These are phyloP conservation scores for Pyrrhoderma lamaoense DNA, from an alignment of 1,284 basidiomycete species.

Conservation along the genomic window DNA sequence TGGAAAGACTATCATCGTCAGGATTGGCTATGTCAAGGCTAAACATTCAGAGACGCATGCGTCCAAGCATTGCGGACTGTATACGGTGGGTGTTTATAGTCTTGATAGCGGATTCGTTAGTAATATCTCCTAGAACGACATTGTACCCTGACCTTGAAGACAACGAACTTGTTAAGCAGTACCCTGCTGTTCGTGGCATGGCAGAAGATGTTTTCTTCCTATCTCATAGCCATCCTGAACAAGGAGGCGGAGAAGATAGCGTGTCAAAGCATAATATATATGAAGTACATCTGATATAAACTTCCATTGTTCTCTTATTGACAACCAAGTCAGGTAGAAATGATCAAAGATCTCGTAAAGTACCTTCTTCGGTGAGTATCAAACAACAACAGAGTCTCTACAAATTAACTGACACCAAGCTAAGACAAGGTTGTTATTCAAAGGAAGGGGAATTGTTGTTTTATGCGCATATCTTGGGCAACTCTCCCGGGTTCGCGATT, in stretches of 20 bases:
- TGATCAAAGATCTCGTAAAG: conserved; percentile 64
- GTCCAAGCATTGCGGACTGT: conserved; percentile 37
- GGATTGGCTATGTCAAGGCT: conserved; percentile 37
- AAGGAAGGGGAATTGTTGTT: conserved; percentile 65
- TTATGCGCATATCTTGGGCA: conserved; percentile 73
- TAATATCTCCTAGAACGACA: conserved; percentile 34
- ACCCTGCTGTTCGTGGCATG: conserved; percentile 51
- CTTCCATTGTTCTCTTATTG: neutral
- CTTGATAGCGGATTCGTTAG: neutral
- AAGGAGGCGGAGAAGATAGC: conserved; percentile 45
- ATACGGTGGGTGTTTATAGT: conserved; percentile 26
- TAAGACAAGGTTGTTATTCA: conserved; percentile 52
- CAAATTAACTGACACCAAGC: neutral
- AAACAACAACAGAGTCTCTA: conserved; percentile 20
- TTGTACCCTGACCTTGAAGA: conserved; percentile 55
- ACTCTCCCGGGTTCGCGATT: conserved; percentile 49
- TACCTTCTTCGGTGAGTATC: conserved; percentile 49
- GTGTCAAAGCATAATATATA: conserved; percentile 57
- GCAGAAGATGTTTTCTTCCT: conserved; percentile 53
- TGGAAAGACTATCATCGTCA: conserved; percentile 36
- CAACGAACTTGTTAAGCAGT: conserved; percentile 41
- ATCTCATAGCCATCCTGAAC: conserved; percentile 47
- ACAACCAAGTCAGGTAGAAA: conserved; percentile 40
- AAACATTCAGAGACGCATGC: conserved; percentile 36
- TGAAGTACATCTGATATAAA: conserved; percentile 43